A percentile compares a stretch with the other conserved stretches of the same genome.
Conservation (phyloP, 805 yeast species). For the Teunomyces funiuensis region DNA sequence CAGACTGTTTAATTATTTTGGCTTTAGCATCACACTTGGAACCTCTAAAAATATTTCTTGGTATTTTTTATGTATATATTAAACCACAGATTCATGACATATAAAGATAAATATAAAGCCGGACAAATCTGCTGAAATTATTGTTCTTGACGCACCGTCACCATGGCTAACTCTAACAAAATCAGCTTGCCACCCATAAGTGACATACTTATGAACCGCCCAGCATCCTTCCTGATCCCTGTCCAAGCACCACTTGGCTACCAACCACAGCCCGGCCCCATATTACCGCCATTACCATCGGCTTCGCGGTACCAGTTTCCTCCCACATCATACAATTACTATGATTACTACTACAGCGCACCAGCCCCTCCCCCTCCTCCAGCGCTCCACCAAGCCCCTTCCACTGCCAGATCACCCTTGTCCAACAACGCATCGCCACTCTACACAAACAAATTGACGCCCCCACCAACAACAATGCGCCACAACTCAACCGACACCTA, state of each 20-base stretch:
- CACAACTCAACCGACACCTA: conserved; percentile 5
- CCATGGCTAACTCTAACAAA: conserved; percentile 14
- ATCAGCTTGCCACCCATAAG: conserved; percentile 44
- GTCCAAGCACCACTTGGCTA: conserved; percentile 1
- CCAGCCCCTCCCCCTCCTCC: conserved; percentile 3
- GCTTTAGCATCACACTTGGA: neutral
- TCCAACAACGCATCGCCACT: conserved; percentile 13
- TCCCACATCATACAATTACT: conserved; percentile 12
- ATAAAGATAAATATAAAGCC: too few species aligned
- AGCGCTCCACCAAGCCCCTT: conserved; percentile 2
- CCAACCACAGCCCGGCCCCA: conserved; percentile 2
- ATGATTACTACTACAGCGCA: conserved; percentile 13
- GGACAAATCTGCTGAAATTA: too few species aligned
- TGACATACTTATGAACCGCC: conserved; percentile 29
- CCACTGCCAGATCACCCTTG: conserved; percentile 8
- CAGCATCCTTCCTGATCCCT: conserved; percentile 9
- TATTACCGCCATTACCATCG: conserved; percentile 10
- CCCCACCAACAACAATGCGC: conserved; percentile 11
- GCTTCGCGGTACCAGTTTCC: conserved; percentile 1
- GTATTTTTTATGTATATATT: conserved; percentile 5
- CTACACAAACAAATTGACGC: conserved; percentile 11
- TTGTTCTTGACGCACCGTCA: too few species aligned
- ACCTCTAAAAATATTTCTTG: conserved; percentile 4
- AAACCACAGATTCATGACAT: conserved; percentile 4
- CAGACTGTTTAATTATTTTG: neutral